phyloP scores from a whole-genome alignment of 2,329 filamentous ascomycete genomes.

The Dactylellina sp. region DNA sequence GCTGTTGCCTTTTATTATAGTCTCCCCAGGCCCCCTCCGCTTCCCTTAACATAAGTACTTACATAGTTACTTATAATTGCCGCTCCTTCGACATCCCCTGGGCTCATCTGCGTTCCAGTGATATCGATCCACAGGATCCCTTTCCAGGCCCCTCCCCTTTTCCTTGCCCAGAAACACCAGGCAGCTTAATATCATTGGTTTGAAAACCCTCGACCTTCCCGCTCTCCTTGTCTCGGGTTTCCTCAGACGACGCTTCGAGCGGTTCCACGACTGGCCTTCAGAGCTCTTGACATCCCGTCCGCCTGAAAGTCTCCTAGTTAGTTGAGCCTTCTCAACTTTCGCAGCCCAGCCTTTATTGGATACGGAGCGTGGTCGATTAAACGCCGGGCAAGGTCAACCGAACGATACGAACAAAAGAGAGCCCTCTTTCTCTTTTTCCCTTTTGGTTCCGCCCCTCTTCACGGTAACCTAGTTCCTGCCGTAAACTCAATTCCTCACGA shows the following conservation, averaged over 20 bases:
- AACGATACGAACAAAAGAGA: conserved; percentile 4
- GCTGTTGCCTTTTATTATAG: conserved; percentile 32
- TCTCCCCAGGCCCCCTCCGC: neutral
- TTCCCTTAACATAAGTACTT: neutral
- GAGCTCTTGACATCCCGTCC: conserved; percentile 24
- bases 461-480: neutral
- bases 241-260: conserved; percentile 51
- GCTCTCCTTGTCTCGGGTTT: conserved; percentile 53
- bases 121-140: conserved; percentile 41
- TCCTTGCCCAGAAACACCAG: conserved; percentile 6
- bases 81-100: conserved; percentile 27
- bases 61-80: conserved; percentile 22
- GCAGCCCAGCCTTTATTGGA: too few relatives aligned
- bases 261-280: conserved; percentile 42
- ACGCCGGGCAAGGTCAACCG: conserved; percentile 26
- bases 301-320: conserved; percentile 19
- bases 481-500: conserved; percentile 15
- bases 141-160: conserved; percentile 13
- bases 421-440: conserved; percentile 3
- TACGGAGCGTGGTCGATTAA: conserved; percentile 24
- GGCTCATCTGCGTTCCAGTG: conserved; percentile 46
- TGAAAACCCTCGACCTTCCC: conserved; percentile 35
- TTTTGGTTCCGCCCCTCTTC: neutral
- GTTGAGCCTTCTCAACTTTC: neutral
- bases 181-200: conserved; percentile 46